A percentile compares a stretch with the other conserved stretches of the same genome.
phyloP scores from a whole-genome alignment of 148 eudicot genomes.

The Vaccinium corymbosum region DNA sequence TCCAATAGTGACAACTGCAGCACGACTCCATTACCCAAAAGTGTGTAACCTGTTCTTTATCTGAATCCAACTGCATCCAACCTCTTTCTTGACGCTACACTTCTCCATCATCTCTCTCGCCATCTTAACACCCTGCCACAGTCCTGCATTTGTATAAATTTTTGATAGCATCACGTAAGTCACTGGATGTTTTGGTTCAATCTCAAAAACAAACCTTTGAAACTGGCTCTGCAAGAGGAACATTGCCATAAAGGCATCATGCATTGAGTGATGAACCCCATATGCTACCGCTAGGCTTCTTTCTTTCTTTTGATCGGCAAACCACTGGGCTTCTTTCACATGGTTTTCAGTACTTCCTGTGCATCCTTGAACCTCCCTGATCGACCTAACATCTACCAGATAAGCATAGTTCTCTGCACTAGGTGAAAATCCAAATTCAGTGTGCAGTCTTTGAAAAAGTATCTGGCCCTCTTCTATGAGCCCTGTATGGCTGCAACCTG shows the following conservation, averaged over 20 bases:
- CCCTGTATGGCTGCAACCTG: constrained; percentile 35
- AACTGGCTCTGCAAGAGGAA: constrained; percentile 32
- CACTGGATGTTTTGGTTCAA: constrained; percentile 37
- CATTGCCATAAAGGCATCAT: constrained; percentile 33
- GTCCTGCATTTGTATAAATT: constrained; percentile 39
- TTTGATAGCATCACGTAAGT: constrained; percentile 37
- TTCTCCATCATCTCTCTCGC: constrained; percentile 38
- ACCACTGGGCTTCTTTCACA: constrained; percentile 42
- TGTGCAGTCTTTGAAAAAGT: constrained; percentile 31
- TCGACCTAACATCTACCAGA: constrained; percentile 45
- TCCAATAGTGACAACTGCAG: constrained; percentile 31
- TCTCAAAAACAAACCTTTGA: constrained; percentile 27
- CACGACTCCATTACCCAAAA: constrained; percentile 27
- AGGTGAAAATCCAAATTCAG: constrained; percentile 28
- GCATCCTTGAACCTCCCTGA: constrained; percentile 38
- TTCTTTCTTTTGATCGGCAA: too few species aligned
- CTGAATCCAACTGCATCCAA: constrained; percentile 43
- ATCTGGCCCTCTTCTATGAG: constrained; percentile 24
- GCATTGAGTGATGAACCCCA: constrained; percentile 46
- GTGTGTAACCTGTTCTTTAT: constrained; percentile 27
- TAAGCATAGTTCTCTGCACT: constrained; percentile 46
- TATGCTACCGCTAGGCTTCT: constrained; percentile 30
- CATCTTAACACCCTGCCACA: constrained; percentile 34
- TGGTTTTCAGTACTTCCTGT: constrained; percentile 26
- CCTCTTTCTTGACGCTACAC: constrained; percentile 29